Percentiles rank a stretch among this genome's conserved stretches.
Conservation (phyloP, 441 rosid species). For the Gossypium davidsonii region DNA sequence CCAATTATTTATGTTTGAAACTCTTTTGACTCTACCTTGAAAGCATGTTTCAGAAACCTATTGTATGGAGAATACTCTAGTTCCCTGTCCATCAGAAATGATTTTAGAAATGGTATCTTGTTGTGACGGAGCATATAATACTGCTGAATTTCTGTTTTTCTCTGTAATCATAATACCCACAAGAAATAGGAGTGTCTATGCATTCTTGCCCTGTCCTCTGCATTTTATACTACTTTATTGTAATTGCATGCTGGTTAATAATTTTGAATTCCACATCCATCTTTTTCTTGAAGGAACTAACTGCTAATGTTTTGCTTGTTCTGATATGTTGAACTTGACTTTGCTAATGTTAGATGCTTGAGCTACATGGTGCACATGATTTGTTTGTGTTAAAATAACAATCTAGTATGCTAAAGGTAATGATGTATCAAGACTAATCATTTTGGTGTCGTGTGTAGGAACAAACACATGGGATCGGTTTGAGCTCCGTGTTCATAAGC, state of each 20-base stretch:
- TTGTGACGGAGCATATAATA: neutral
- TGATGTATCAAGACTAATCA: neutral
- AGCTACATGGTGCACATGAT: neutral
- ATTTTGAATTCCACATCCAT: neutral
- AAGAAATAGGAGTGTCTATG: neutral
- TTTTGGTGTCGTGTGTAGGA: constrained; percentile 24
- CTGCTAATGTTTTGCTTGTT: neutral
- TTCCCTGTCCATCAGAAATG: neutral
- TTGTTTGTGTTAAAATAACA: neutral
- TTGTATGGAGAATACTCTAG: too few species aligned
- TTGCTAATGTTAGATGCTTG: neutral
- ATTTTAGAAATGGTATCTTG: neutral
- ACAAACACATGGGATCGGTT: constrained; percentile 57
- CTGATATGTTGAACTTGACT: neutral
- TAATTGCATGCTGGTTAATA: neutral
- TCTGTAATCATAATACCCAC: neutral
- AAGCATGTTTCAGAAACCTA: neutral
- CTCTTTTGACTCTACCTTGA: neutral
- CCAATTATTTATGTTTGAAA: neutral
- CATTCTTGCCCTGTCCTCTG: neutral
- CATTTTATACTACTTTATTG: neutral
- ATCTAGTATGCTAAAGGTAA: neutral
- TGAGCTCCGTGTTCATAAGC: constrained; percentile 57
- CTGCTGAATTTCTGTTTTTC: neutral
- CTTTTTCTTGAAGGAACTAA: neutral